Conservation (phyloP, 352 stramenopile species). For the Pelagophyceae sp. region DNA sequence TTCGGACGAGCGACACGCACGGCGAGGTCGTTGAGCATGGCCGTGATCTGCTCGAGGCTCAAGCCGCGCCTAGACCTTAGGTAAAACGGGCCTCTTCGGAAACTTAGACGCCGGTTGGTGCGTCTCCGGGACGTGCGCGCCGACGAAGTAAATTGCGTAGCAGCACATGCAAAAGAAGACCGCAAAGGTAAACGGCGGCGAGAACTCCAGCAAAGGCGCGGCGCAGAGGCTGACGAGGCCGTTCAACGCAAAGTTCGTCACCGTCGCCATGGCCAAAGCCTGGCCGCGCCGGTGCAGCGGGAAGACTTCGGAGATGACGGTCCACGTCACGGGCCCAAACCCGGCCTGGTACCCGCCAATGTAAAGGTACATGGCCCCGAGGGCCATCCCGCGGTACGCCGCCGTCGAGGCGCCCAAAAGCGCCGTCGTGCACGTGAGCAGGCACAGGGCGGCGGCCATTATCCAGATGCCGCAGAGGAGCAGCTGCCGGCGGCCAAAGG, state of each 20-base stretch:
- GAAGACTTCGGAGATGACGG: slow-evolving; percentile 48
- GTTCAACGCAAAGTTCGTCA: slow-evolving; percentile 73
- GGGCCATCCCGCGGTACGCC: slow-evolving; percentile 19
- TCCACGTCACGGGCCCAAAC: slow-evolving; percentile 46
- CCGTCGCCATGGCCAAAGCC: slow-evolving; percentile 63
- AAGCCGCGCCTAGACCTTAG: too few relatives aligned
- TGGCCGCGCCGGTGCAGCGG: slow-evolving; percentile 55
- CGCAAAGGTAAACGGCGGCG: slow-evolving; percentile 43
- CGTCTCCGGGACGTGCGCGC: slow-evolving; percentile 56
- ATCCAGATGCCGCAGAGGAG: slow-evolving; percentile 41
- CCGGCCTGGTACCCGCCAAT: slow-evolving; percentile 48
- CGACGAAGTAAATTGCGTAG: slow-evolving; percentile 50
- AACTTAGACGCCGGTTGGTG: too few relatives aligned
- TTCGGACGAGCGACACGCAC: too few relatives aligned
- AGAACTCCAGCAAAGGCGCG: slow-evolving; percentile 10
- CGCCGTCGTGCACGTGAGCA: slow-evolving; percentile 39
- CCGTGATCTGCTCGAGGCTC: slow-evolving; percentile 56
- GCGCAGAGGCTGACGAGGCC: slow-evolving; percentile 67
- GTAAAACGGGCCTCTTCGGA: too few relatives aligned
- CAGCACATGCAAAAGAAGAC: slow-evolving; percentile 61
- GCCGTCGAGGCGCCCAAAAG: slow-evolving; percentile 16
- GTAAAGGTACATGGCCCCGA: slow-evolving; percentile 44
- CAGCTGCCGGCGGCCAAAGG: slow-evolving; percentile 37
- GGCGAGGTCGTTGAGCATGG: background rate
- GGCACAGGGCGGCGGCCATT: slow-evolving; percentile 42